Percentiles rank a stretch among this genome's conserved stretches.
phyloP scores from a whole-genome alignment of 2,329 filamentous ascomycete species.

The Sporothrix inflata region DNA sequence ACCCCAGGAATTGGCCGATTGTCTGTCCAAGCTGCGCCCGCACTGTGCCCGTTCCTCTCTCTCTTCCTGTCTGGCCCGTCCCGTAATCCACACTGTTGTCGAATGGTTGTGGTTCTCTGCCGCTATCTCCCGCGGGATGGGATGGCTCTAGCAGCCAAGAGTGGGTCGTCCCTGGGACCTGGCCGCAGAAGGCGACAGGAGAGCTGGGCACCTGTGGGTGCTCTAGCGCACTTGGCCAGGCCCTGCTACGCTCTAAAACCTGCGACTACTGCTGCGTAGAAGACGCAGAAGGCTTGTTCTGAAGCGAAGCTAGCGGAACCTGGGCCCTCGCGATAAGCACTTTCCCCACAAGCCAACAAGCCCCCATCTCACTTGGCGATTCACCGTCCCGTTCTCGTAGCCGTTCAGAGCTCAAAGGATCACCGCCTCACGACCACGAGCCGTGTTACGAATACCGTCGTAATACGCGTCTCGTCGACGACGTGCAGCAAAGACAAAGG shows the following conservation, averaged over 20 bases:
- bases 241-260: background rate
- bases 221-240: background rate
- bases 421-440: slow-evolving; percentile 11
- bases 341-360: background rate
- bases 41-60: background rate
- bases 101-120: background rate
- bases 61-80: background rate
- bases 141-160: background rate
- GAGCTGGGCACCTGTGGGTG: background rate
- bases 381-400: background rate
- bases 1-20: background rate
- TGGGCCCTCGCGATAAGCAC: background rate
- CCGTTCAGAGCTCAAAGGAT: background rate
- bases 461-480: background rate
- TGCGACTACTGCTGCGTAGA: background rate
- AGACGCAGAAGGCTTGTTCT: background rate
- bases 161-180: background rate
- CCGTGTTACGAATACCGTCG: slow-evolving; percentile 1
- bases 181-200: no score
- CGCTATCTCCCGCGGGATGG: slow-evolving; percentile 1
- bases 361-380: background rate
- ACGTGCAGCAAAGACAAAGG: background rate
- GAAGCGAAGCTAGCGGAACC: background rate
- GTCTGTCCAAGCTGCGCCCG: background rate
- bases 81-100: background rate